Conservation (phyloP, 208 protist species). For the Wallacemonas sp. region DNA sequence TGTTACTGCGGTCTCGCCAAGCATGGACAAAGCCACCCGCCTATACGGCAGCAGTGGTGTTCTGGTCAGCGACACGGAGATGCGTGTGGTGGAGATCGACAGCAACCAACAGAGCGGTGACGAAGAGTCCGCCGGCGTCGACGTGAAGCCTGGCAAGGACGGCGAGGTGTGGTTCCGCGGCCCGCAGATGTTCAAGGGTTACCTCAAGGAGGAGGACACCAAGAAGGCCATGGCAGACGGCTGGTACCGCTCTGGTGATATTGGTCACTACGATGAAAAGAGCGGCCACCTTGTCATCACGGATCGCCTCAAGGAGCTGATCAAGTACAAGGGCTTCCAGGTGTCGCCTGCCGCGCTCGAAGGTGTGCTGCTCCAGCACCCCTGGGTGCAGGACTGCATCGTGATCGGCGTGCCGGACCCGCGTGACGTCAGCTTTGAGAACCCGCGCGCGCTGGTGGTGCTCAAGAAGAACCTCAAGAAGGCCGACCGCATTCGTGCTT, state of each 20-base stretch:
- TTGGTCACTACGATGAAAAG: conserved; percentile 49
- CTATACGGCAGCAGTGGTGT: conserved; percentile 16
- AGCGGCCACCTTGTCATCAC: conserved; percentile 43
- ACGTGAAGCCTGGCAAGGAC: conserved; percentile 50
- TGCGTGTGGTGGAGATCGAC: conserved; percentile 44
- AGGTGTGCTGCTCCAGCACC: conserved; percentile 53
- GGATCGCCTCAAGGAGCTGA: conserved; percentile 89
- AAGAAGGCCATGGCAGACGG: conserved; percentile 60
- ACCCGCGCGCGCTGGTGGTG: conserved; percentile 74
- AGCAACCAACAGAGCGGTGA: conserved; percentile 38
- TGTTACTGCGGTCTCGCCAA: conserved; percentile 4
- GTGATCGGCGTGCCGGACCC: conserved; percentile 67
- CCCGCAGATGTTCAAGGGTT: conserved; percentile 79
- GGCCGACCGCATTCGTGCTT: conserved; percentile 39
- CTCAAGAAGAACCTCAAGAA: conserved; percentile 29
- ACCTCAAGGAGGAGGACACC: conserved; percentile 64
- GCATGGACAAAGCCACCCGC: background rate
- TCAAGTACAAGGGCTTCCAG: conserved; percentile 92
- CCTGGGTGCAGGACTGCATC: conserved; percentile 58
- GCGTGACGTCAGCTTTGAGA: conserved; percentile 50
- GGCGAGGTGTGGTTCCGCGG: conserved; percentile 56
- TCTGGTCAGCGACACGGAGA: conserved; percentile 34
- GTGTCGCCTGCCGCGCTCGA: conserved; percentile 85
- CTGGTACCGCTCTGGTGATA: conserved; percentile 83
- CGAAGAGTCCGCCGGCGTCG: conserved; percentile 37